Base-by-base conservation (phyloP, 495 filamentous ascomycete species). In the Lasiosphaeris hirsuta region DNA sequence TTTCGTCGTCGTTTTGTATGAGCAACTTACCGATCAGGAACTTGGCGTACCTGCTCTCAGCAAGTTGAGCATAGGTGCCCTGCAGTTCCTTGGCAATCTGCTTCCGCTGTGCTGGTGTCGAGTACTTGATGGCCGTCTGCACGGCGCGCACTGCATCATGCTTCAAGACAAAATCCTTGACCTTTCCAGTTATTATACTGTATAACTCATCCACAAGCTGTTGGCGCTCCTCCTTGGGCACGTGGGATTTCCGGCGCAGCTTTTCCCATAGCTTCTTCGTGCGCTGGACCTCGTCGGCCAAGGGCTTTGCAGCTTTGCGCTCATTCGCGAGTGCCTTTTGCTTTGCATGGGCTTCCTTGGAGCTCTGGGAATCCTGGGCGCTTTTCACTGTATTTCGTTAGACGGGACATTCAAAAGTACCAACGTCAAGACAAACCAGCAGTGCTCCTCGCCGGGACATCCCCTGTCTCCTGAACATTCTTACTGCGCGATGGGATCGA, bases 181-280 rank as follows among this genome's bases (percentile, higher is more conserved):
- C 86, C 14, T 86, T 81, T 17, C 91, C 92, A 6, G 88, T 95
- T 64, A 96, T 88, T 62, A 97, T 92, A 48, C 85, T 83, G 69
- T 92, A 96, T 6, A 97, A 80, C 76, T 97, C 92, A 18, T 83
- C 82, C 35, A 97, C 87, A 15, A 97, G 81, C 69, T 86, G 81
- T 69, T 93, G 89, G 51, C 95, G 80, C 71, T 97, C 90, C 40
- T 91, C 89, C 54, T 81, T 79, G 14, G 90, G 87, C 1, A 97
- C 89, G 63, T 96, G 90, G 8, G 91, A 95, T 72, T 96, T 96
- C 58, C 89, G 82, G 55, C 95, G 86, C 59, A 99, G 72, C 56
- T 86, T 84, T 75, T 99, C 95, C 95, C 95, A 99, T 37, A 99
- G 79, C 75, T 96, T 90, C 78, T 97, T 97, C 4, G 90, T 89